Evolutionary conservation across 306 rosid species (phyloP), one percentile per base, ranked within the genome.

Genomic region (Urtica urens): DNA sequence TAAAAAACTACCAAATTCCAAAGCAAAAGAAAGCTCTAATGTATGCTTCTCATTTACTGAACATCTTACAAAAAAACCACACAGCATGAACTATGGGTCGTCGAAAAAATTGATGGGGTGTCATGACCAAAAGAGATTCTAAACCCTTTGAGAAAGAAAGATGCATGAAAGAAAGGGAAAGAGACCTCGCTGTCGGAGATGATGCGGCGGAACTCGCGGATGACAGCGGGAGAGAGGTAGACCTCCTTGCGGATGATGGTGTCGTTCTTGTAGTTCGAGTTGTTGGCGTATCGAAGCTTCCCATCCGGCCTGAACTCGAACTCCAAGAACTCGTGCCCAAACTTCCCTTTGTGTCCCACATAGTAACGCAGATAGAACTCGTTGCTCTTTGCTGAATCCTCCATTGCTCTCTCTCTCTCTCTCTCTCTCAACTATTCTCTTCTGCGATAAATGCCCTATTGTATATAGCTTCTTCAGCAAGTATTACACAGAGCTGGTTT

Each of bases 181-280:
- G 8, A 21, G 21, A 73, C 99, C 95, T 90, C 99, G 65, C 95
- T 90, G 2, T 85, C 87, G 16, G 84, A 6, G 49, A 90, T 85
- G 63, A 90, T 79, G 10, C 94, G 94, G 28, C 95, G 95, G 18
- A 95, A 90, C 59, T 90, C 94, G 16, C 93, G 85, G 46, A 90
- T 64, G 23, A 85, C 95, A 21, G 95, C 93, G 7, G 99, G 94
- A 35, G 95, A 79, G 54, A 90, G 85, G 50, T 76, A 90, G 62
- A 85, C 87, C 73, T 90, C 94, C 72, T 90, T 90, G 64, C 99
- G 96, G 38, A 90, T 90, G 72, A 90, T 90, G 58, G 94, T 90
- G 58, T 90, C 96, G 78, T 90, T 90, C 60, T 90, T 90, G 94
- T 90, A 90, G 70, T 90, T 90, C 73, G 99, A 90, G 68, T 90